Conservation (phyloP, 2,329 filamentous ascomycete genomes). For the Calonectria naviculata region DNA sequence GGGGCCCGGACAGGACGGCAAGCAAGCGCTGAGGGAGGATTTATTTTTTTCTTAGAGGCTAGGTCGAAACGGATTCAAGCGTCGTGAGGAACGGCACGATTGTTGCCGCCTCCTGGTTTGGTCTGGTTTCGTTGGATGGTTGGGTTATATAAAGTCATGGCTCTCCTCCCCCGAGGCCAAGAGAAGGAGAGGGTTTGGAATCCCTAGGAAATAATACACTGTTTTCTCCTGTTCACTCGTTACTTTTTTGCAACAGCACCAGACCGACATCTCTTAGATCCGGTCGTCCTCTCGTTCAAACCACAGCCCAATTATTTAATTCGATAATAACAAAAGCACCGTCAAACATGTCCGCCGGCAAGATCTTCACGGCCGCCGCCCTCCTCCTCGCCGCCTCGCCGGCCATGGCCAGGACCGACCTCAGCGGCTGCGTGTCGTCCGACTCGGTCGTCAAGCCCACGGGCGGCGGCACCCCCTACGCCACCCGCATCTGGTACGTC, state of each 20-base stretch:
- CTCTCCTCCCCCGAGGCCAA: background rate
- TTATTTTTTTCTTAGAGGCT: background rate
- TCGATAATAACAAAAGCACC: background rate
- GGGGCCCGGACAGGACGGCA: background rate
- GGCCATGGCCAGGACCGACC: slow-evolving; percentile 56
- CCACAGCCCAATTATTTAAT: background rate
- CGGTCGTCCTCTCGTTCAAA: slow-evolving; percentile 17
- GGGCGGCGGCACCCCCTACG: slow-evolving; percentile 48
- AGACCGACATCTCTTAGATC: background rate
- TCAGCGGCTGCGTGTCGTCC: slow-evolving; percentile 57
- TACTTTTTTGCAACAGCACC: background rate
- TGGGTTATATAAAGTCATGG: background rate
- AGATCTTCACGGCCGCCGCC: slow-evolving; percentile 35
- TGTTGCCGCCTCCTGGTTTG: background rate
- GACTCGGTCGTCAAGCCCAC: slow-evolving; percentile 45
- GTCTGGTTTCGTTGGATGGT: background rate
- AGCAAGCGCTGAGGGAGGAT: background rate
- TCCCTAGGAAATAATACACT: background rate
- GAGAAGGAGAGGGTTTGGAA: background rate
- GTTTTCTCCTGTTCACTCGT: slow-evolving; percentile 1
- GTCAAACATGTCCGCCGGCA: slow-evolving; percentile 37
- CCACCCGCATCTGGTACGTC: slow-evolving; percentile 68
- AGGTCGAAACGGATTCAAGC: background rate
- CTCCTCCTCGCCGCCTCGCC: slow-evolving; percentile 44
- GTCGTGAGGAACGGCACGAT: background rate